These are phyloP conservation scores for Suhomyces taliae DNA, from an alignment of 1,139 yeast species.

Conservation along the genomic window DNA sequence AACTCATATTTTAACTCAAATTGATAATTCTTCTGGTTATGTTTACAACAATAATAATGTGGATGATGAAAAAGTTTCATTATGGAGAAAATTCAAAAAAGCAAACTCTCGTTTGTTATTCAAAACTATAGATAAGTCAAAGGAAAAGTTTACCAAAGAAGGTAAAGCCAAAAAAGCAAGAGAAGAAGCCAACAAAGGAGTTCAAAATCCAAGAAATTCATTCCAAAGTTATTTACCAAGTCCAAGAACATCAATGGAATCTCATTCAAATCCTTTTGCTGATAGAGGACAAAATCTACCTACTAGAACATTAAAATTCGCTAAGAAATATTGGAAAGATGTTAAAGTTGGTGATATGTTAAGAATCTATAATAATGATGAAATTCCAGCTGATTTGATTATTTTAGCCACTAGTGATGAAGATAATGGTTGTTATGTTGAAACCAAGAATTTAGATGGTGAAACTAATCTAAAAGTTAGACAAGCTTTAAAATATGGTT, in stretches of 20 bases:
- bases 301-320: constrained; percentile 30
- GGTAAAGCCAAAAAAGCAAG: constrained; percentile 37
- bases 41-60: constrained; percentile 45
- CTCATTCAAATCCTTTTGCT: constrained; percentile 21
- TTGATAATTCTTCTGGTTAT: constrained; percentile 7
- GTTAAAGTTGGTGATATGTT: constrained; percentile 56
- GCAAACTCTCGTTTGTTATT: constrained; percentile 35
- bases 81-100: constrained; percentile 64
- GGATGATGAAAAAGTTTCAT: constrained; percentile 48
- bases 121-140: constrained; percentile 28
- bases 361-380: constrained; percentile 54
- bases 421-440: constrained; percentile 56
- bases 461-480: constrained; percentile 60
- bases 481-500: constrained; percentile 47
- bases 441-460: constrained; percentile 61
- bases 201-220: constrained; percentile 26
- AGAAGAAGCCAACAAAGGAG: constrained; percentile 17
- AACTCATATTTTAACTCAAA: constrained; percentile 42
- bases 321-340: constrained; percentile 50
- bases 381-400: constrained; percentile 57
- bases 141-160: constrained; percentile 35
- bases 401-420: constrained; percentile 53
- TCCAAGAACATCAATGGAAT: constrained; percentile 8
- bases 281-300: constrained; percentile 9
- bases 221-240: constrained; percentile 29